These are phyloP conservation scores for Domatiomyces catenatus DNA, from an alignment of 2,329 filamentous ascomycete genomes.

Conservation along the genomic window DNA sequence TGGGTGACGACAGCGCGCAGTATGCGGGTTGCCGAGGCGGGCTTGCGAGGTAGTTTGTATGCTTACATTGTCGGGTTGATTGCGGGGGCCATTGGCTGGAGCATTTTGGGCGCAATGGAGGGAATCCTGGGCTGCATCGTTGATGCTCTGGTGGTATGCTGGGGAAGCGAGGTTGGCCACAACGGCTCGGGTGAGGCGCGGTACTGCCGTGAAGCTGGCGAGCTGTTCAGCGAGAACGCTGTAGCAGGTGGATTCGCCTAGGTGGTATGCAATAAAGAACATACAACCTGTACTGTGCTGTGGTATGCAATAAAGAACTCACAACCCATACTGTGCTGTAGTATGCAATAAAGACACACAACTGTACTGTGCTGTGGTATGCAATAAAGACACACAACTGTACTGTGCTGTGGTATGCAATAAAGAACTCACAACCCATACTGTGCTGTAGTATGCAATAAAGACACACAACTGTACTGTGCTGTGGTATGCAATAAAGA, in stretches of 20 bases:
- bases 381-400: too few species aligned
- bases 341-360: too few species aligned
- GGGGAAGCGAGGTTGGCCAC: slow-evolving; percentile 71
- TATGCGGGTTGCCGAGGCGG: slow-evolving; percentile 45
- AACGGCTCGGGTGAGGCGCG: slow-evolving; percentile 47
- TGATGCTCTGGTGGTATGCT: slow-evolving; percentile 81
- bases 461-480: too few species aligned
- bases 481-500: too few species aligned
- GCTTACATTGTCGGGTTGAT: slow-evolving; percentile 88
- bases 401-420: too few species aligned
- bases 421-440: too few species aligned
- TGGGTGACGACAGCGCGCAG: slow-evolving; percentile 87
- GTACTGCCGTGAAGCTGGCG: slow-evolving; percentile 83
- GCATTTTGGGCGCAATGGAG: slow-evolving; percentile 78
- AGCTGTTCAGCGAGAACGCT: slow-evolving; percentile 57
- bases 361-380: too few species aligned
- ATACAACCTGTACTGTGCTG: not conserved
- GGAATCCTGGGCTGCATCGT: slow-evolving; percentile 74
- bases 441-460: too few species aligned
- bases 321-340: too few species aligned
- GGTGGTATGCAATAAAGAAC: not conserved
- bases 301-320: too few species aligned
- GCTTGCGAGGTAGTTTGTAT: slow-evolving; percentile 65
- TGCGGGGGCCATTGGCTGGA: slow-evolving; percentile 89
- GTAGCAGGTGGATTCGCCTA: slow-evolving; percentile 1